Evolutionary conservation across 176 grass and related monocot species (phyloP).

Genomic region (Thinopyrum elongatum): DNA sequence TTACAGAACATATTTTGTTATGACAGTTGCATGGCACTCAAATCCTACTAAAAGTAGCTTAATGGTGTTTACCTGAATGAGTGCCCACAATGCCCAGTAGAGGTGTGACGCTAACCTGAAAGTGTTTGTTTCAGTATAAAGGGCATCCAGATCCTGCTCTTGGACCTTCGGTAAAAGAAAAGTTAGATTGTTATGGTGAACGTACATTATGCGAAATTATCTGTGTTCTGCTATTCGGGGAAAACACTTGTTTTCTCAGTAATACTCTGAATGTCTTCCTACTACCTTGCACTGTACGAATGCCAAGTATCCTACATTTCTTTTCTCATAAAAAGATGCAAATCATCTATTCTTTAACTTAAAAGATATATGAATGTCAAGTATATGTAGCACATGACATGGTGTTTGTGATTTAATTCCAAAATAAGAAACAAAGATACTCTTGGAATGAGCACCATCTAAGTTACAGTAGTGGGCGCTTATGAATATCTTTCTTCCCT

Average conservation of each 20-base stretch:
- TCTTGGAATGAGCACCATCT: not conserved
- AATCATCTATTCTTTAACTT: not conserved
- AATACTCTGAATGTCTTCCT: not conserved
- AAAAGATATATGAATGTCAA: not conserved
- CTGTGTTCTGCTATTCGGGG: conserved; percentile 3
- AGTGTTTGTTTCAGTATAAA: conserved; percentile 92
- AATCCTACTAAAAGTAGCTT: not conserved
- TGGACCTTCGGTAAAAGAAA: conserved; percentile 39
- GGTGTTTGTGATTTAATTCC: not conserved
- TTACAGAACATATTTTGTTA: not conserved
- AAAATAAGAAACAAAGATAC: conserved; percentile 2
- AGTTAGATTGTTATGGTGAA: not conserved
- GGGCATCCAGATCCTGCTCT: conserved; percentile 57
- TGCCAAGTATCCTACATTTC: not conserved
- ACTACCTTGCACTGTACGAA: not conserved
- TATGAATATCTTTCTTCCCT: conserved; percentile 19
- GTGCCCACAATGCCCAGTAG: conserved; percentile 94
- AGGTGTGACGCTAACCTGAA: conserved; percentile 83
- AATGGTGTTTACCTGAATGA: conserved; percentile 65
- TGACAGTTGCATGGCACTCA: not conserved
- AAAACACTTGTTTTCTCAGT: not conserved
- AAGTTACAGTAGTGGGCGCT: not conserved
- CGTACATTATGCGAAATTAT: not conserved
- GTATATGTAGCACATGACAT: not conserved
- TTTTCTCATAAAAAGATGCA: conserved; percentile 4